phyloP scores from a whole-genome alignment of 306 rosid species.

The Cicer cuneatum region DNA sequence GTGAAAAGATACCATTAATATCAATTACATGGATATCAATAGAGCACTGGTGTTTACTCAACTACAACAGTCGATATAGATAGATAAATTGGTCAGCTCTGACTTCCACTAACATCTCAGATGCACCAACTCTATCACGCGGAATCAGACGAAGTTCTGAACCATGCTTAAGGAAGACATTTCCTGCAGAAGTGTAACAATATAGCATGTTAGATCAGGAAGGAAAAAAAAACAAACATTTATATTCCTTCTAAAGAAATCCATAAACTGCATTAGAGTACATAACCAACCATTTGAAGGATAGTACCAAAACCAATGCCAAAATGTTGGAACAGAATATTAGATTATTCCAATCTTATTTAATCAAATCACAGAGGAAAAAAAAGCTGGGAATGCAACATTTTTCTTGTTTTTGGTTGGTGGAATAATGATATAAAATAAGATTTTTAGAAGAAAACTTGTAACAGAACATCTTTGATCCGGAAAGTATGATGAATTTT shows the following conservation, averaged over 20 bases:
- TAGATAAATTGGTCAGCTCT: background rate
- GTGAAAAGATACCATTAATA: background rate
- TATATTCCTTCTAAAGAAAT: background rate
- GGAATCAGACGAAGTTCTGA: conserved; percentile 54
- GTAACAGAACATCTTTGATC: background rate
- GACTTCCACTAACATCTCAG: conserved; percentile 30
- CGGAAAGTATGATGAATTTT: conserved; percentile 18
- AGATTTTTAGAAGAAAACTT: background rate
- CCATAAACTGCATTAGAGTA: conserved; percentile 2
- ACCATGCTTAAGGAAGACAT: conserved; percentile 57
- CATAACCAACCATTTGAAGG: conserved; percentile 1
- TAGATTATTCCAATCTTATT: background rate
- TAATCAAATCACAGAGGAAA: background rate
- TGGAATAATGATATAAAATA: background rate
- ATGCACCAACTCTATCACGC: conserved; percentile 54
- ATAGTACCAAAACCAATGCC: conserved; percentile 12
- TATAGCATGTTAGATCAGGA: conserved; percentile 1
- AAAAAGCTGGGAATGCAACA: background rate
- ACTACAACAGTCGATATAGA: conserved; percentile 8
- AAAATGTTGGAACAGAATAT: background rate
- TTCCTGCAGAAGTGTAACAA: conserved; percentile 35
- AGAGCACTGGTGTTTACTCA: background rate
- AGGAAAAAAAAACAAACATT: background rate
- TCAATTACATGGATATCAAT: conserved; percentile 21
- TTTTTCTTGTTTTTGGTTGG: background rate